Conservation (phyloP, 139 green algal species). For the Chlorella sp. region DNA sequence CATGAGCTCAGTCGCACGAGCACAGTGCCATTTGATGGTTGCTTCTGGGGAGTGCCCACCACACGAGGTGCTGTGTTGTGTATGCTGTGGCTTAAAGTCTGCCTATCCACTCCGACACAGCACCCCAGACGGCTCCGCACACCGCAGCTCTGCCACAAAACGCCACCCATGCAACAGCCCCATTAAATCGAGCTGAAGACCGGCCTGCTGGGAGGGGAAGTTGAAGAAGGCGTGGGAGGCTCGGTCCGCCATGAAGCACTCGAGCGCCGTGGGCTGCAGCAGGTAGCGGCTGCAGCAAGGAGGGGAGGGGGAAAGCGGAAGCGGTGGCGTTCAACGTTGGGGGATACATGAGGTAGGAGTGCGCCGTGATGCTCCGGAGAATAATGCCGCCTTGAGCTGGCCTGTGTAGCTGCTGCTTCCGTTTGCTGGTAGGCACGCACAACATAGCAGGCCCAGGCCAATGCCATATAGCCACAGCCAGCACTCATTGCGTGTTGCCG, state of each 20-base stretch:
- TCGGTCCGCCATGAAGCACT: conserved; percentile 69
- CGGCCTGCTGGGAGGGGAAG: conserved; percentile 44
- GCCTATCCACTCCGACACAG: too few species aligned
- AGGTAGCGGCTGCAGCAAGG: conserved; percentile 55
- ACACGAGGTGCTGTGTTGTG: too few species aligned
- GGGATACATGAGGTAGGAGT: background rate
- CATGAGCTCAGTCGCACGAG: too few species aligned
- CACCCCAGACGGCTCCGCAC: too few species aligned
- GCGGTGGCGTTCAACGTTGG: background rate
- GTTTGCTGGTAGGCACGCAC: background rate
- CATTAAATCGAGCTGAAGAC: background rate
- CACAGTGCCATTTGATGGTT: too few species aligned
- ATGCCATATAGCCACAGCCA: too few species aligned
- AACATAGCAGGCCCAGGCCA: too few species aligned
- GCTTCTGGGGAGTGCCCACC: too few species aligned
- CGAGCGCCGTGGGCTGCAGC: conserved; percentile 67
- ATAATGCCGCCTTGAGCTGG: background rate
- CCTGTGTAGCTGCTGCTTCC: too few species aligned
- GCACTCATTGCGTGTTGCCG: too few species aligned
- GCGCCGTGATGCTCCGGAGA: background rate
- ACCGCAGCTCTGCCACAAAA: too few species aligned
- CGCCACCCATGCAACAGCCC: background rate
- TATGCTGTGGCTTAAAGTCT: too few species aligned
- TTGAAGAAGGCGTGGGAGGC: conserved; percentile 58
- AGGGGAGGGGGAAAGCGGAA: background rate